phyloP scores from a whole-genome alignment of 164 flowering plant genomes.

The Macadamia integrifolia region DNA sequence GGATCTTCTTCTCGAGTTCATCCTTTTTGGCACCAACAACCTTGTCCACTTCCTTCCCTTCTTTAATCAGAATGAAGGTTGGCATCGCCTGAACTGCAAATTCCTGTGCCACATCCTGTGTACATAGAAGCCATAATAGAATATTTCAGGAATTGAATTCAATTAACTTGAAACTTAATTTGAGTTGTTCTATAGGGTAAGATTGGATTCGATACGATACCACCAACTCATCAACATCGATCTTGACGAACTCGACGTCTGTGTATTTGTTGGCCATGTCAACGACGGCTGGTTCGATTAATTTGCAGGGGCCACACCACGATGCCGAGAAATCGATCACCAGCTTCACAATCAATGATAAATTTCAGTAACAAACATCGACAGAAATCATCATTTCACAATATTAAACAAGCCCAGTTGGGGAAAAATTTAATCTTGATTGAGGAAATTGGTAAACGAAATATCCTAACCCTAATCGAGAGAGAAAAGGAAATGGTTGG shows the following conservation, averaged over 20 bases:
- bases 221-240: conserved; percentile 73
- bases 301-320: conserved; percentile 87
- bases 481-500: not conserved
- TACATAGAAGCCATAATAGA: too few species aligned
- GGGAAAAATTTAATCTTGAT: too few species aligned
- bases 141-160: too few species aligned
- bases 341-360: conserved; percentile 17
- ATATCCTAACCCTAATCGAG: too few species aligned
- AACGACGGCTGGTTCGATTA: conserved; percentile 52
- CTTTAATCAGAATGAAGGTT: conserved; percentile 66
- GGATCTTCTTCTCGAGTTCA: conserved; percentile 59
- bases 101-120: conserved; percentile 58
- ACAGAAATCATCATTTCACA: too few species aligned
- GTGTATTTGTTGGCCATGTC: conserved; percentile 47
- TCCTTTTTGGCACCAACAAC: conserved; percentile 69
- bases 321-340: conserved; percentile 74
- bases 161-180: too few species aligned
- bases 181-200: too few species aligned
- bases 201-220: conserved; percentile 21
- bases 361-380: too few species aligned
- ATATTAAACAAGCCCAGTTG: not conserved
- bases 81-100: conserved; percentile 77
- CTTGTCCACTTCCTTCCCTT: conserved; percentile 65
- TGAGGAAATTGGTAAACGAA: too few species aligned
- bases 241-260: conserved; percentile 59